Evolutionary conservation across 2,329 filamentous ascomycete species (phyloP).

Genomic region (Allantophomopsis lycopodina): DNA sequence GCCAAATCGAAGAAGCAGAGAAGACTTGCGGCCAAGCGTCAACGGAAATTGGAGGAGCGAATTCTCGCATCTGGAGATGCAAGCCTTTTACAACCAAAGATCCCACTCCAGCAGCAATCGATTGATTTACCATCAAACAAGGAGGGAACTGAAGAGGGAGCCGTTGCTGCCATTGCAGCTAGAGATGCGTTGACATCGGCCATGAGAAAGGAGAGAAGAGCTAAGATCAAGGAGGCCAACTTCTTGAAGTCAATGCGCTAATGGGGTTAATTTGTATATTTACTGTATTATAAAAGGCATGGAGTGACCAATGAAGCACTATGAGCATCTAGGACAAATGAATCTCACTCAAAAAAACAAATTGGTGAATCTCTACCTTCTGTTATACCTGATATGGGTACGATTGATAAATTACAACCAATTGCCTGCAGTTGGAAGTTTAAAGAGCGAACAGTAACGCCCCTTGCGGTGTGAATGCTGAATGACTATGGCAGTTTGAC

Average conservation of each 20-base stretch:
- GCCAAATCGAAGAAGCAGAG: slow-evolving; percentile 80
- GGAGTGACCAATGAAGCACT: too few relatives aligned
- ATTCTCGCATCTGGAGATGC: slow-evolving; percentile 52
- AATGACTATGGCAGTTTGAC: too few relatives aligned
- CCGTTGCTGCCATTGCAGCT: slow-evolving; percentile 29
- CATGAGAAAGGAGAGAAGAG: slow-evolving; percentile 62
- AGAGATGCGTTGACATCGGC: slow-evolving; percentile 53
- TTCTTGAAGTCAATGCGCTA: slow-evolving; percentile 68
- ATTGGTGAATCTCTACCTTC: too few relatives aligned
- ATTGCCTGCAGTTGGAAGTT: too few relatives aligned
- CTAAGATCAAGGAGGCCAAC: slow-evolving; percentile 72
- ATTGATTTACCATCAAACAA: slow-evolving; percentile 49
- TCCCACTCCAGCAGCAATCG: slow-evolving; percentile 65
- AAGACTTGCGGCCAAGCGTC: slow-evolving; percentile 52
- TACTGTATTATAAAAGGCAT: too few relatives aligned
- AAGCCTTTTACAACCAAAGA: slow-evolving; percentile 49
- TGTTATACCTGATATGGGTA: too few relatives aligned
- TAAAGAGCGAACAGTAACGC: too few relatives aligned
- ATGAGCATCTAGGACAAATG: too few relatives aligned
- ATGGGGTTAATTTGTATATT: too few relatives aligned
- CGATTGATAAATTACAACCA: too few relatives aligned
- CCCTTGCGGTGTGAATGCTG: too few relatives aligned
- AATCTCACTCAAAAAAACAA: too few relatives aligned
- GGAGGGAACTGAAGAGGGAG: slow-evolving; percentile 20
- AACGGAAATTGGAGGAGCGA: slow-evolving; percentile 39